phyloP scores from a whole-genome alignment of 2,329 filamentous ascomycete species.

The Exutisphaerella laricina region DNA sequence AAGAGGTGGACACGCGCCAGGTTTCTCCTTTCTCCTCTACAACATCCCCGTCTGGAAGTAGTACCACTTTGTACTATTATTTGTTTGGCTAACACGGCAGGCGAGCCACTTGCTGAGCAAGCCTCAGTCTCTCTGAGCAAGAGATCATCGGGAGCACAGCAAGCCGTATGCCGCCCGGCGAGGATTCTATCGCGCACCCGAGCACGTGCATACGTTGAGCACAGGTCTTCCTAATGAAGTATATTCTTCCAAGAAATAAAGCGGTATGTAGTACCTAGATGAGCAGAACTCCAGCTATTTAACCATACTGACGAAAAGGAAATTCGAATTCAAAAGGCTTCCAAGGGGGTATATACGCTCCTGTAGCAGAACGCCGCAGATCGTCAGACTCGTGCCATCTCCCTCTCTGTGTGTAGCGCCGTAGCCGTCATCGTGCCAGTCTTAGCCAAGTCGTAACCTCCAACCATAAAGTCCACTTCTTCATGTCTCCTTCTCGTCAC shows the following conservation, averaged over 20 bases:
- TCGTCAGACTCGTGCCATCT: not conserved
- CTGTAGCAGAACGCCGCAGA: not conserved
- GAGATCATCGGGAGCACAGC: not conserved
- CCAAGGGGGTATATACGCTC: constrained; percentile 2
- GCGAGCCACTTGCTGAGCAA: not conserved
- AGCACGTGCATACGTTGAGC: not conserved
- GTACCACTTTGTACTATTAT: not conserved
- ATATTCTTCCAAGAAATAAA: too few relatives aligned
- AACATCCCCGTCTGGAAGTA: not conserved
- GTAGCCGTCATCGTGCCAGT: not conserved
- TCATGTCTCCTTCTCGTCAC: constrained; percentile 2
- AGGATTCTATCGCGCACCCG: not conserved
- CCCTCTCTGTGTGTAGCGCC: not conserved
- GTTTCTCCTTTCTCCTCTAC: not conserved
- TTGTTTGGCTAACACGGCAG: not conserved
- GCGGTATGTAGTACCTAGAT: too few relatives aligned
- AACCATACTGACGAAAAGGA: too few relatives aligned
- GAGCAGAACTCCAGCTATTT: too few relatives aligned
- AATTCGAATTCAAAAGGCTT: too few relatives aligned
- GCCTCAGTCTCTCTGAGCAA: not conserved
- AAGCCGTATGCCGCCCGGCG: not conserved
- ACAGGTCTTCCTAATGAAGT: not conserved
- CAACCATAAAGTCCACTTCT: not conserved
- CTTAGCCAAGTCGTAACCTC: not conserved
- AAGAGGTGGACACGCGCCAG: constrained; percentile 3